phyloP scores from a whole-genome alignment of 1,284 basidiomycete species.

The Moesziomyces globuligerus region DNA sequence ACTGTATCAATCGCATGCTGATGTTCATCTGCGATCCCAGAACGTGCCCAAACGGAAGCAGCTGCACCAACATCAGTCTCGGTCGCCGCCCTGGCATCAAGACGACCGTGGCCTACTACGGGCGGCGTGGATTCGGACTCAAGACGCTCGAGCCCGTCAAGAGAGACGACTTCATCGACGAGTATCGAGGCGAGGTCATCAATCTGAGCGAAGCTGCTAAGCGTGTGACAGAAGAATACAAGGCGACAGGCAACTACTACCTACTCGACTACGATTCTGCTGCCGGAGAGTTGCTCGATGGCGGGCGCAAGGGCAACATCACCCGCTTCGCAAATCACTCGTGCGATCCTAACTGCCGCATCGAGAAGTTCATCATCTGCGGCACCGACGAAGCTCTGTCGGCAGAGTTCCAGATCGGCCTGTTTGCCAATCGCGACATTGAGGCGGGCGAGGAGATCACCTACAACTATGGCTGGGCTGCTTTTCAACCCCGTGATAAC shows the following conservation, averaged over 20 bases:
- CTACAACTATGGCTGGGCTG: slow-evolving; percentile 64
- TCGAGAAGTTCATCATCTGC: slow-evolving; percentile 63
- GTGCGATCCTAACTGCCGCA: slow-evolving; percentile 61
- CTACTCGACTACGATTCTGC: slow-evolving; percentile 61
- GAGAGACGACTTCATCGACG: slow-evolving; percentile 55
- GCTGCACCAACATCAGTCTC: slow-evolving; percentile 60
- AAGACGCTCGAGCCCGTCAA: slow-evolving; percentile 49
- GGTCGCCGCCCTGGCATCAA: slow-evolving; percentile 51
- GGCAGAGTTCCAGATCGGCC: slow-evolving; percentile 62
- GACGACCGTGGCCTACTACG: slow-evolving; percentile 50
- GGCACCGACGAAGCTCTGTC: slow-evolving; percentile 55
- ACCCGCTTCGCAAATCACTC: slow-evolving; percentile 64
- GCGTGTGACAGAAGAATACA: slow-evolving; percentile 54
- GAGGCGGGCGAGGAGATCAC: slow-evolving; percentile 62
- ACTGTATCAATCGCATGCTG: slow-evolving; percentile 61
- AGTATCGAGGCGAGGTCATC: slow-evolving; percentile 65
- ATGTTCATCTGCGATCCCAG: slow-evolving; percentile 58
- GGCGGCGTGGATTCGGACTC: slow-evolving; percentile 60
- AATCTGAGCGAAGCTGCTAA: slow-evolving; percentile 51
- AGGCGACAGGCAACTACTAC: slow-evolving; percentile 58
- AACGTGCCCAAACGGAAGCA: slow-evolving; percentile 55
- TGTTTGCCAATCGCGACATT: slow-evolving; percentile 61
- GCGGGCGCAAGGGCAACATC: slow-evolving; percentile 60
- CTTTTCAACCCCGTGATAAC: slow-evolving; percentile 45
- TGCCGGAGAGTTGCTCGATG: slow-evolving; percentile 62